Evolutionary conservation across 1,139 yeast genomes (phyloP).

Genomic region (Saccharomyces uvarum): DNA sequence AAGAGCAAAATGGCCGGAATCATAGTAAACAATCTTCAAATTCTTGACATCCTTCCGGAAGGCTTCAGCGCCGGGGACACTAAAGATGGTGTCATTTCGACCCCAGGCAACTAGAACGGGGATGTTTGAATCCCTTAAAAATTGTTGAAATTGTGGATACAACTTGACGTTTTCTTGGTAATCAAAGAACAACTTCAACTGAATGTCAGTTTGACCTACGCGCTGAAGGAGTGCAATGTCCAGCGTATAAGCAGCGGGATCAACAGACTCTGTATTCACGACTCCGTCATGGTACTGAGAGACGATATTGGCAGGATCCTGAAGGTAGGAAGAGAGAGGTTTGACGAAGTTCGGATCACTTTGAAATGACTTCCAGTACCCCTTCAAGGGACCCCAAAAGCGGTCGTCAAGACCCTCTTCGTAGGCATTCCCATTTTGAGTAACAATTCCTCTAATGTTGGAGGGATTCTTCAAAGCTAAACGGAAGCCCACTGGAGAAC

Average conservation of each 20-base stretch:
- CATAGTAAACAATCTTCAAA: slow-evolving; percentile 26
- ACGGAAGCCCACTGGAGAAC: background rate
- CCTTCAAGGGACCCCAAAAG: slow-evolving; percentile 36
- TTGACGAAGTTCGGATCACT: slow-evolving; percentile 8
- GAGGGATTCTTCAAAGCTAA: background rate
- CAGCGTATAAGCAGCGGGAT: slow-evolving; percentile 33
- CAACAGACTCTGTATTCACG: slow-evolving; percentile 22
- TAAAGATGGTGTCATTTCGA: slow-evolving; percentile 36
- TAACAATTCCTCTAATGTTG: slow-evolving; percentile 34
- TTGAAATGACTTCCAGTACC: slow-evolving; percentile 31
- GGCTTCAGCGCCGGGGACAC: slow-evolving; percentile 35
- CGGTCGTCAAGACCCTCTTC: slow-evolving; percentile 34
- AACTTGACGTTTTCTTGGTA: slow-evolving; percentile 33
- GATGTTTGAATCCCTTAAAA: slow-evolving; percentile 31
- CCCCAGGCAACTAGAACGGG: slow-evolving; percentile 41
- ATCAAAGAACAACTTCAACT: slow-evolving; percentile 34
- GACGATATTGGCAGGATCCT: background rate
- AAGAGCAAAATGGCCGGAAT: slow-evolving; percentile 39
- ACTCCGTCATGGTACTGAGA: slow-evolving; percentile 11
- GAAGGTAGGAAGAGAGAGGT: background rate
- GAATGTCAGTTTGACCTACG: slow-evolving; percentile 31
- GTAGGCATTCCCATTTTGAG: slow-evolving; percentile 42
- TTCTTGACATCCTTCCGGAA: slow-evolving; percentile 33
- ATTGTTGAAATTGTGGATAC: slow-evolving; percentile 37
- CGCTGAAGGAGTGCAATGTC: slow-evolving; percentile 30